phyloP scores from a whole-genome alignment of 805 yeast species.

The Clavispora asparagi region DNA sequence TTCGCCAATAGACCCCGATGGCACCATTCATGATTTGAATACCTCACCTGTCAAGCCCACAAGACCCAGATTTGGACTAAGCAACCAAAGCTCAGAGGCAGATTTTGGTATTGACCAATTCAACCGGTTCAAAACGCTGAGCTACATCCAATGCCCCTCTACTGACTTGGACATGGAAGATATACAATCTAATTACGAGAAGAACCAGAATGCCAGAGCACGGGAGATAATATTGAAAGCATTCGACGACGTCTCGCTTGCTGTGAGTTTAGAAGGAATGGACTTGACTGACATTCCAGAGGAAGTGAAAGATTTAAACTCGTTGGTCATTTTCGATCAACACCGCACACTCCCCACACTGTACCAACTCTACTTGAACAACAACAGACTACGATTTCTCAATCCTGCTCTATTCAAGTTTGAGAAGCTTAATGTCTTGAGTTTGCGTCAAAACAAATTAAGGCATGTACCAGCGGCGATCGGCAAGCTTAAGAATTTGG shows the following conservation, averaged over 20 bases:
- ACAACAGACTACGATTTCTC: slow-evolving; percentile 43
- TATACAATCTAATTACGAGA: slow-evolving; percentile 5
- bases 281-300: slow-evolving; percentile 48
- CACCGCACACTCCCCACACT: slow-evolving; percentile 18
- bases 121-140: slow-evolving; percentile 30
- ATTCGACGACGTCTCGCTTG: slow-evolving; percentile 44
- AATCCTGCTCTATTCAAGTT: slow-evolving; percentile 49
- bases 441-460: slow-evolving; percentile 42
- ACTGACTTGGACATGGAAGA: slow-evolving; percentile 26
- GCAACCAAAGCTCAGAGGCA: slow-evolving; percentile 29
- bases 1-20: slow-evolving; percentile 17
- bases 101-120: slow-evolving; percentile 51
- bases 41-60: slow-evolving; percentile 9
- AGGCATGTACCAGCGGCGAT: slow-evolving; percentile 17
- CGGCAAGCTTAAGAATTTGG: slow-evolving; percentile 26
- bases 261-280: slow-evolving; percentile 44
- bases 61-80: not conserved
- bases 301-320: slow-evolving; percentile 52
- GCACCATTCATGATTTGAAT: not conserved
- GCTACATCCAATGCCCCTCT: slow-evolving; percentile 24
- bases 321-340: slow-evolving; percentile 41
- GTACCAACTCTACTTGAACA: slow-evolving; percentile 47
- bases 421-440: slow-evolving; percentile 45
- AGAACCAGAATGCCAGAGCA: slow-evolving; percentile 25
- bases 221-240: slow-evolving; percentile 37